phyloP scores from a whole-genome alignment of 331 rosid species.

The Saraca asoca region DNA sequence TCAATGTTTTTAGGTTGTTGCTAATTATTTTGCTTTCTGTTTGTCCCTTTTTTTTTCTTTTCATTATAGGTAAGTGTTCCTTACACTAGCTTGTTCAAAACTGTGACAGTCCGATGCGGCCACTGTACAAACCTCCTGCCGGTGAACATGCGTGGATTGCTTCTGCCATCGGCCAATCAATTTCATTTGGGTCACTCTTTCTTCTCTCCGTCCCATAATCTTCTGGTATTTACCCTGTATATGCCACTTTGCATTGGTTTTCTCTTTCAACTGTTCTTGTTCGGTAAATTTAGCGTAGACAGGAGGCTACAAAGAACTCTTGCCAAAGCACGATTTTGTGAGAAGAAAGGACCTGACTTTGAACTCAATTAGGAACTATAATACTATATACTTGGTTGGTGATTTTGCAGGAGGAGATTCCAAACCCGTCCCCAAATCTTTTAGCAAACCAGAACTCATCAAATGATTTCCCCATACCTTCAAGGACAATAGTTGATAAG shows the following conservation, averaged over 20 bases:
- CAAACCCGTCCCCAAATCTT: slow-evolving; percentile 65
- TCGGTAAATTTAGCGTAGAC: no score
- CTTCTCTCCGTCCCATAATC: slow-evolving; percentile 71
- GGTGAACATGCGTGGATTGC: slow-evolving; percentile 84
- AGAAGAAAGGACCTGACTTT: neutral
- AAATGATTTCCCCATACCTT: slow-evolving; percentile 54
- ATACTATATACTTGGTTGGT: slow-evolving; percentile 7
- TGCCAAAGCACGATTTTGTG: neutral
- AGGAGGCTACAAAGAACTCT: no score
- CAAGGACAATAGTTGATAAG: slow-evolving; percentile 56
- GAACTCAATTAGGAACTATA: slow-evolving; percentile 1
- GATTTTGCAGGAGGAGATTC: slow-evolving; percentile 69
- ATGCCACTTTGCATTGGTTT: no score
- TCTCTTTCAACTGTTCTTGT: no score
- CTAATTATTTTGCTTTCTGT: neutral
- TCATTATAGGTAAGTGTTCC: slow-evolving; percentile 98
- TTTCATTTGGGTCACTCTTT: slow-evolving; percentile 84
- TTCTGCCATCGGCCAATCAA: slow-evolving; percentile 80
- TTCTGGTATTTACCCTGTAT: slow-evolving; percentile 49
- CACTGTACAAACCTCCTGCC: slow-evolving; percentile 96
- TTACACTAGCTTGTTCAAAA: slow-evolving; percentile 88
- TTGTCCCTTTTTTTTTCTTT: neutral
- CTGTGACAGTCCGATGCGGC: slow-evolving; percentile 93
- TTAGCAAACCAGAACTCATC: slow-evolving; percentile 54
- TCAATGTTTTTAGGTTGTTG: neutral